Evolutionary conservation across 495 filamentous ascomycete genomes (phyloP), one percentile per base, ranked within the genome.

Genomic region (Daldinia bambusicola): DNA sequence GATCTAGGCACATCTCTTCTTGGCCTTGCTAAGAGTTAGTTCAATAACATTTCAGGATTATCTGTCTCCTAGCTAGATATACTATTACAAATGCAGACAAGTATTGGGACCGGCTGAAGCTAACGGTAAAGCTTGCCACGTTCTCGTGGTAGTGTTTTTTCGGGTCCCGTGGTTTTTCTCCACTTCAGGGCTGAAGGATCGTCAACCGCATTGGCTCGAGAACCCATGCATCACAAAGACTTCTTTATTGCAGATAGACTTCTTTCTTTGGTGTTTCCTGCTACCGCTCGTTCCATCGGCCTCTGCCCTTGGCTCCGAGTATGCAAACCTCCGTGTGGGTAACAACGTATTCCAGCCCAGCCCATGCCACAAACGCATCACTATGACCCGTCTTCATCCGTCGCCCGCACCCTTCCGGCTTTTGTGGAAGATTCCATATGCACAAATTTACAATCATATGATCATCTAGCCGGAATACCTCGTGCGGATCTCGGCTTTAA

Each of bases 311-410:
- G 48, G 55, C 40, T 52, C 62, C 66, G 58, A 69, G 41, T 58
- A 65, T 59, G 56, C 43, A 65, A 30, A 69, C 52, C 45, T 53
- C 70, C 61, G 65, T 68, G 70, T 68, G 64, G 61, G 61, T 66
- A 73, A 55, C 66, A 2, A 51, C 61, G 61, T 60, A 59, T 13
- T n/a, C 16, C 45, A 65, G 36, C 30, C 61, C 63, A 68, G 61
- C 66, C 66, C 70, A 73, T 69, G 62, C 70, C 61, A 73, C 66
- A 63, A 69, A 65, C 70, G 58, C 56, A 73, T 73, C 70, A 69
- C 70, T n/a, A 73, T 59, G 61, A 58, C 67, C 66, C 70, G 61
- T 69, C 70, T 43, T 59, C 57, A 63, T 69, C 70, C 62, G 66
- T 53, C 57, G 59, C 58, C 20, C 70, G 61, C 70, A 57, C 66